phyloP scores from a whole-genome alignment of 108 stramenopile species.

The Skeletonema costatum region DNA sequence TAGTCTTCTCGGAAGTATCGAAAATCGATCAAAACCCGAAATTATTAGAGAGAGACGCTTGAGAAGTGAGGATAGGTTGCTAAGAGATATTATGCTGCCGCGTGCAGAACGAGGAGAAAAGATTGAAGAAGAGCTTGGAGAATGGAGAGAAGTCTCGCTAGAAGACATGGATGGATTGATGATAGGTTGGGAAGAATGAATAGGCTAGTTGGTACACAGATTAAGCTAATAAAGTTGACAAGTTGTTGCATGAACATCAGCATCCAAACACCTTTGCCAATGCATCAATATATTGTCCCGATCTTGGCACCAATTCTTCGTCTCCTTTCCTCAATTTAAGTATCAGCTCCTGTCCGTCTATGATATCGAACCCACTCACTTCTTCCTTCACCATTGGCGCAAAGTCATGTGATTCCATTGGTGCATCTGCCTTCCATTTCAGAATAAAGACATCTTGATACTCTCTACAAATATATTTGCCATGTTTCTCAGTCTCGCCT shows the following conservation, averaged over 20 bases:
- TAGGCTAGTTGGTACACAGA: background rate
- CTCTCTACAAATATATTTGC: constrained; percentile 39
- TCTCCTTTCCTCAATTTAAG: constrained; percentile 21
- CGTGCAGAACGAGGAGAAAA: constrained; percentile 33
- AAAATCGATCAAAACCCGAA: constrained; percentile 49
- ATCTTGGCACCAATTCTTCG: constrained; percentile 32
- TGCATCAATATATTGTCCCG: constrained; percentile 30
- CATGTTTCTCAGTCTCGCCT: constrained; percentile 43
- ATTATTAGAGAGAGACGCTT: constrained; percentile 52
- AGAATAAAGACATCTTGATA: constrained; percentile 52
- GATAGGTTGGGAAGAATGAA: constrained; percentile 6
- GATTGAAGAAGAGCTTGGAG: constrained; percentile 2
- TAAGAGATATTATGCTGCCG: constrained; percentile 64
- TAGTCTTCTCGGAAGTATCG: constrained; percentile 47
- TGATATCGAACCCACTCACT: constrained; percentile 39
- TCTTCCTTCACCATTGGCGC: constrained; percentile 36
- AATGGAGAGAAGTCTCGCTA: constrained; percentile 1
- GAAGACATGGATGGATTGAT: constrained; percentile 15
- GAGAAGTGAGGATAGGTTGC: constrained; percentile 61
- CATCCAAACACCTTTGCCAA: constrained; percentile 25
- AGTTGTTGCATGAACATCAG: background rate
- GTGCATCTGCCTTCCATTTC: constrained; percentile 18
- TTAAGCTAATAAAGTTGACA: background rate
- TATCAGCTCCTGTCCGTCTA: constrained; percentile 35
- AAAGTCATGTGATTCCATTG: constrained; percentile 24